A percentile compares a stretch with the other conserved stretches of the same genome.
These are phyloP conservation scores for Pichia norvegensis DNA, from an alignment of 1,139 yeast species.

Conservation along the genomic window DNA sequence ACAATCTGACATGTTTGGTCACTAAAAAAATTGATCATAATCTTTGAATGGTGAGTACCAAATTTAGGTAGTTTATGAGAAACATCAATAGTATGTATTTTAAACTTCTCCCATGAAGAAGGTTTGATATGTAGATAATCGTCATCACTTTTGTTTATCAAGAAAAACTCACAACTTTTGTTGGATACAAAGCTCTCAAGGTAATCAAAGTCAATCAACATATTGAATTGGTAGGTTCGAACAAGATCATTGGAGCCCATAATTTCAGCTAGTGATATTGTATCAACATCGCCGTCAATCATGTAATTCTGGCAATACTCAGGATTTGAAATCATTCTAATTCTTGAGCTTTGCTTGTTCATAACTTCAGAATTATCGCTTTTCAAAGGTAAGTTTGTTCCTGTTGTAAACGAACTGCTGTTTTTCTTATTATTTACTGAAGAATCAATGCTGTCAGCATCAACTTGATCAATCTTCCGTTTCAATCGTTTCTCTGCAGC, in stretches of 20 bases:
- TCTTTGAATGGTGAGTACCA: slow-evolving; percentile 56
- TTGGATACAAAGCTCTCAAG: slow-evolving; percentile 29
- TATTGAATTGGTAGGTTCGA: slow-evolving; percentile 45
- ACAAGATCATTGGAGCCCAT: slow-evolving; percentile 31
- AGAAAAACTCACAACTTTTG: slow-evolving; percentile 9
- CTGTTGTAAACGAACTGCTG: neutral
- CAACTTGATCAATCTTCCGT: neutral
- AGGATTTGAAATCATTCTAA: slow-evolving; percentile 21
- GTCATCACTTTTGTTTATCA: slow-evolving; percentile 14
- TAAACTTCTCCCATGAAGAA: slow-evolving; percentile 16
- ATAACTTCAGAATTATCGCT: neutral
- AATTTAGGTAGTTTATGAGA: slow-evolving; percentile 26
- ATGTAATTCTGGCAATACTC: slow-evolving; percentile 17
- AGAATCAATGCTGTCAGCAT: neutral
- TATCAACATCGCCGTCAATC: slow-evolving; percentile 21
- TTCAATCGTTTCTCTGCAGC: slow-evolving; percentile 21
- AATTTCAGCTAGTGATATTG: slow-evolving; percentile 27
- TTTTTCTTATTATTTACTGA: neutral
- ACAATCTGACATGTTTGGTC: slow-evolving; percentile 41
- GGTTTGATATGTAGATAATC: slow-evolving; percentile 18
- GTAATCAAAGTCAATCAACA: slow-evolving; percentile 37
- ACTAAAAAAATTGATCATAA: slow-evolving; percentile 50
- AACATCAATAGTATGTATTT: slow-evolving; percentile 22
- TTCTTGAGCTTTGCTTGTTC: slow-evolving; percentile 16
- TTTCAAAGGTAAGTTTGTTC: neutral